Percentiles rank a stretch among this genome's conserved stretches.
These are phyloP conservation scores for Fusarium sp. DNA, from an alignment of 2,329 filamentous ascomycete genomes.

Conservation along the genomic window DNA sequence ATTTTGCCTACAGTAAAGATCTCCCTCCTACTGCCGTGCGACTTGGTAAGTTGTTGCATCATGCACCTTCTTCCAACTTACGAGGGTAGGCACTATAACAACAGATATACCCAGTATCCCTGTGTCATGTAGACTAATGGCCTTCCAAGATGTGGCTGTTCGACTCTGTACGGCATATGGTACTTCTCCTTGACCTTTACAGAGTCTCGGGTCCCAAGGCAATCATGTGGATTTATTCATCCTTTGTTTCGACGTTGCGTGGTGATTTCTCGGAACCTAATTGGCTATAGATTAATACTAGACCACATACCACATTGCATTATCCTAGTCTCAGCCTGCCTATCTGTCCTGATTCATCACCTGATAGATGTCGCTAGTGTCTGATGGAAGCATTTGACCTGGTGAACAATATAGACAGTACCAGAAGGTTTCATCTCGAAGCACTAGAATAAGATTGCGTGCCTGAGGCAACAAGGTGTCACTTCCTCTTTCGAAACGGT, in stretches of 20 bases:
- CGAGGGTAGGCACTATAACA: not conserved
- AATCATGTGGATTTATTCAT: slow-evolving; percentile 17
- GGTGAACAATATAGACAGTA: not conserved
- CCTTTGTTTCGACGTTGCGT: slow-evolving; percentile 1
- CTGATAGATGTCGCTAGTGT: not conserved
- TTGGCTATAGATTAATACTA: slow-evolving; percentile 1
- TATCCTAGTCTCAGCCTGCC: not conserved
- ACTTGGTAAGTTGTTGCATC: not conserved
- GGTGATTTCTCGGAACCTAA: slow-evolving; percentile 1
- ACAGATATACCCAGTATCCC: not conserved
- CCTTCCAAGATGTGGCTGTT: not conserved
- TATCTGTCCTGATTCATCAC: not conserved
- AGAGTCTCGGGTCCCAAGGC: not conserved
- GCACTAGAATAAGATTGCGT: not conserved
- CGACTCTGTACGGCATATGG: not conserved
- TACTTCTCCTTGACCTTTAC: not conserved
- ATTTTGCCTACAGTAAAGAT: not conserved
- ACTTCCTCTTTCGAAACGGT: not conserved
- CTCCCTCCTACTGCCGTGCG: not conserved
- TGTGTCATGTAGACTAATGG: not conserved
- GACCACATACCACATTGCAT: not conserved
- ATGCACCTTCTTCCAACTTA: not conserved
- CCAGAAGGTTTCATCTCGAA: not conserved
- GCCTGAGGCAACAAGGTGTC: slow-evolving; percentile 2
- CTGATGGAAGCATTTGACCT: not conserved